A percentile compares a stretch with the other conserved stretches of the same genome.
phyloP scores from a whole-genome alignment of 768 basidiomycete genomes.

The Xerocomus spinulosus region DNA sequence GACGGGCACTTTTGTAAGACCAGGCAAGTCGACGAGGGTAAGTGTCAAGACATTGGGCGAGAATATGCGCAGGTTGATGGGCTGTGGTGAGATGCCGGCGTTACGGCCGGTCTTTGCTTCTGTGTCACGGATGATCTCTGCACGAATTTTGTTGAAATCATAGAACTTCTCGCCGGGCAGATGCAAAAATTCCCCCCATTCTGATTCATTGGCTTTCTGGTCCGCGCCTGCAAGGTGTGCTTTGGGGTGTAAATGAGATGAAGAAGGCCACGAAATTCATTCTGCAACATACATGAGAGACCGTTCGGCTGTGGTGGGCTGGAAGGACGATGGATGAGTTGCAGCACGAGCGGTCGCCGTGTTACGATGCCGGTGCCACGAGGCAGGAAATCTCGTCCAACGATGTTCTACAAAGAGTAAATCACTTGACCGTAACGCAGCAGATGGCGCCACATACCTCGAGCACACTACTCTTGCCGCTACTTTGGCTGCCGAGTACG shows the following conservation, averaged over 20 bases:
- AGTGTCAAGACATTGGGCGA: constrained; percentile 97
- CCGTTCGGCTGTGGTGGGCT: constrained; percentile 43
- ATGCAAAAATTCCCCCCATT: constrained; percentile 99
- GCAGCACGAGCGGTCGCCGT: constrained; percentile 89
- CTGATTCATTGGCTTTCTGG: constrained; percentile 82
- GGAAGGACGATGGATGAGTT: constrained; percentile 85
- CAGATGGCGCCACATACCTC: constrained; percentile 50
- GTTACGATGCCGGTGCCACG: constrained; percentile 99
- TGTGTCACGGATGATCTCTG: constrained; percentile 94
- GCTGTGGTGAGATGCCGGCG: constrained; percentile 93
- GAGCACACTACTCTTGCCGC: constrained; percentile 89
- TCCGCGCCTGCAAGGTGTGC: constrained; percentile 45
- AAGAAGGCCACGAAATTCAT: not conserved
- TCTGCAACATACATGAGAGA: constrained; percentile 35
- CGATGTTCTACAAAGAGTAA: constrained; percentile 70
- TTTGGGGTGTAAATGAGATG: constrained; percentile 4
- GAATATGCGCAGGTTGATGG: constrained; percentile 96
- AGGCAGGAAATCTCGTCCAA: constrained; percentile 96
- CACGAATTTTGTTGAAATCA: constrained; percentile 95
- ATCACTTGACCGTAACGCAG: not conserved
- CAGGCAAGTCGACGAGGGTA: constrained; percentile 95
- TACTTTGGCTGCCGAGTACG: constrained; percentile 87
- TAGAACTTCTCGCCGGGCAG: constrained; percentile 96
- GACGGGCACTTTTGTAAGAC: constrained; percentile 91
- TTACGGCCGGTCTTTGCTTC: constrained; percentile 99